A percentile compares a stretch with the other conserved stretches of the same genome.
Evolutionary conservation across 768 basidiomycete species (phyloP).

Genomic region (Tricholomella constricta): DNA sequence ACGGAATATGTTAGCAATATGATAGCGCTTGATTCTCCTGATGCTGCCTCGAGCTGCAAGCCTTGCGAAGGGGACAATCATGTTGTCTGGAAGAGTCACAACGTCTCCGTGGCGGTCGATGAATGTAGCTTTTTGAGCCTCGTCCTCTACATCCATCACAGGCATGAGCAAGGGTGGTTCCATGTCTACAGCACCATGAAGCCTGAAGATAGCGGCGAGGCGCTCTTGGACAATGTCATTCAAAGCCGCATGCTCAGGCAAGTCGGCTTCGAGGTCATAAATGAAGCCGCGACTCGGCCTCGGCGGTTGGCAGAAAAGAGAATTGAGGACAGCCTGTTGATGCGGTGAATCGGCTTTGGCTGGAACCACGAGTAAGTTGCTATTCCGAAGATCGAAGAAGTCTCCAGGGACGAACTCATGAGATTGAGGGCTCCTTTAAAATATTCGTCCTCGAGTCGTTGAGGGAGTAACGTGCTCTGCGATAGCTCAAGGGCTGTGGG

Average conservation of each 20-base stretch:
- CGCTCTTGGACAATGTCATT: constrained; percentile 78
- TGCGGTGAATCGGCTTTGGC: constrained; percentile 83
- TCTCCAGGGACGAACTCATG: constrained; percentile 56
- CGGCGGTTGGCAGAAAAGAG: constrained; percentile 75
- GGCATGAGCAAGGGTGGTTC: constrained; percentile 87
- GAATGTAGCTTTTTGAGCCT: constrained; percentile 66
- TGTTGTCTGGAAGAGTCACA: constrained; percentile 71
- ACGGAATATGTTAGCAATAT: constrained; percentile 72
- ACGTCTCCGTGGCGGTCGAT: constrained; percentile 82
- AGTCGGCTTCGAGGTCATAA: constrained; percentile 71
- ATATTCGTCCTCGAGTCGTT: constrained; percentile 79
- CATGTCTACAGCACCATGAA: constrained; percentile 89
- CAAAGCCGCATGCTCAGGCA: constrained; percentile 69
- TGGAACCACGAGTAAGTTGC: constrained; percentile 23
- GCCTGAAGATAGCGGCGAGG: constrained; percentile 73
- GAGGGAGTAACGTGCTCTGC: constrained; percentile 75
- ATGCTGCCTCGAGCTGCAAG: constrained; percentile 69
- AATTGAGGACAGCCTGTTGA: constrained; percentile 73
- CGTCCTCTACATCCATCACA: constrained; percentile 60
- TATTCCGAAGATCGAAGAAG: neutral
- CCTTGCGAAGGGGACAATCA: constrained; percentile 78
- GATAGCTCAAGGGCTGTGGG: constrained; percentile 85
- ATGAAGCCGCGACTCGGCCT: constrained; percentile 66
- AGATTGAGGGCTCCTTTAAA: constrained; percentile 77
- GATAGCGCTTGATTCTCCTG: constrained; percentile 80